A percentile compares a stretch with the other conserved stretches of the same genome.
Conservation (phyloP, 495 filamentous ascomycete genomes). For the Elaphomyces granulatus region DNA sequence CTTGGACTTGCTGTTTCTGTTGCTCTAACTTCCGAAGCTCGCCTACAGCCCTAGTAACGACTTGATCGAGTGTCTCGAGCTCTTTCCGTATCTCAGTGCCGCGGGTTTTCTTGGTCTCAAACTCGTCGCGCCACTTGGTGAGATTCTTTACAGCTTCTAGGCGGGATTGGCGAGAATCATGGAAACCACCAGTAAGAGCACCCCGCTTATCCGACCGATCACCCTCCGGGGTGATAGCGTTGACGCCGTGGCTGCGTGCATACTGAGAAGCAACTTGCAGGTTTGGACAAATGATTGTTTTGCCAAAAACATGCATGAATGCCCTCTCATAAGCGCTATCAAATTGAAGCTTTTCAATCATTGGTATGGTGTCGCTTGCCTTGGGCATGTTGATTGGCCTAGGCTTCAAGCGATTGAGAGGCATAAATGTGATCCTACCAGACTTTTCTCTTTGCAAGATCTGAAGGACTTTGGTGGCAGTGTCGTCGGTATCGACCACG, state of each 20-base stretch:
- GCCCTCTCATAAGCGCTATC: constrained; percentile 66
- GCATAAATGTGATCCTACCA: constrained; percentile 93
- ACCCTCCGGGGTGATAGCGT: constrained; percentile 85
- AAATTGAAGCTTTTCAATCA: constrained; percentile 75
- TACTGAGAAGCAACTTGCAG: constrained; percentile 76
- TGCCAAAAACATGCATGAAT: constrained; percentile 88
- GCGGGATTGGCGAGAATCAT: constrained; percentile 69
- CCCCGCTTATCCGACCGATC: constrained; percentile 89
- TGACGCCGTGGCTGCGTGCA: constrained; percentile 76
- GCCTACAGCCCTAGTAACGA: constrained; percentile 67
- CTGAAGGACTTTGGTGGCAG: constrained; percentile 66
- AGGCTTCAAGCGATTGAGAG: constrained; percentile 62
- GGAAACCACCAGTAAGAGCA: constrained; percentile 84
- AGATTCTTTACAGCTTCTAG: constrained; percentile 71
- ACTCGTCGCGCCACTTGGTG: constrained; percentile 57
- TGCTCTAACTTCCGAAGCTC: constrained; percentile 76
- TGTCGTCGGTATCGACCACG: constrained; percentile 85
- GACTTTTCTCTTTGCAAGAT: constrained; percentile 62
- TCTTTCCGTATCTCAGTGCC: constrained; percentile 44
- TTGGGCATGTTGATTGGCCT: constrained; percentile 61
- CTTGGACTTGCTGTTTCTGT: constrained; percentile 58
- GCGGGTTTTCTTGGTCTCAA: constrained; percentile 47
- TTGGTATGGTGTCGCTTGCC: constrained; percentile 70
- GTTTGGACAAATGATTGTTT: constrained; percentile 86
- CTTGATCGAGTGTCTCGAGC: constrained; percentile 66